These are phyloP conservation scores for Polyporus tsugae DNA, from an alignment of 1,284 basidiomycete genomes.

Conservation along the genomic window DNA sequence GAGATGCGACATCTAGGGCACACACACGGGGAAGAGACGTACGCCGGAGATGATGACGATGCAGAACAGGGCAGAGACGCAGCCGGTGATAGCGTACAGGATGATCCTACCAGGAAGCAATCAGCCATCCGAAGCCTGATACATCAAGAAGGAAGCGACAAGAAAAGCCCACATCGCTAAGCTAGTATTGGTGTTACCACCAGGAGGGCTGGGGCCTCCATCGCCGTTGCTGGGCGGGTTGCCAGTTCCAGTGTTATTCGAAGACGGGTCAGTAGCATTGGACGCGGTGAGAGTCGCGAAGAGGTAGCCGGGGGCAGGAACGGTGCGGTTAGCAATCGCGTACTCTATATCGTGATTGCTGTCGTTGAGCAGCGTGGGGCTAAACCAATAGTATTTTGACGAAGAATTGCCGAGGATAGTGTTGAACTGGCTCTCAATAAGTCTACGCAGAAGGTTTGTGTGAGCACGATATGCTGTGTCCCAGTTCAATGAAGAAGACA, in stretches of 20 bases:
- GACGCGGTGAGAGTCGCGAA: slow-evolving; percentile 73
- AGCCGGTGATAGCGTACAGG: slow-evolving; percentile 87
- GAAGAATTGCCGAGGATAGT: slow-evolving; percentile 54
- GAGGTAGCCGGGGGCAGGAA: slow-evolving; percentile 63
- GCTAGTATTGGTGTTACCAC: slow-evolving; percentile 56
- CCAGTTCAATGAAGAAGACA: slow-evolving; percentile 21
- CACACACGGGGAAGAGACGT: slow-evolving; percentile 38
- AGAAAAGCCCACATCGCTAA: slow-evolving; percentile 70
- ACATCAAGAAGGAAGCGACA: slow-evolving; percentile 17
- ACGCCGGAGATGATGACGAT: slow-evolving; percentile 85
- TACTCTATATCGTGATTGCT: slow-evolving; percentile 57
- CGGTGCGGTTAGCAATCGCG: slow-evolving; percentile 52
- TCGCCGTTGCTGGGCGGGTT: slow-evolving; percentile 31
- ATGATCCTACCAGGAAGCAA: slow-evolving; percentile 68
- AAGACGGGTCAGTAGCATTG: slow-evolving; percentile 58
- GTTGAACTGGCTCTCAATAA: slow-evolving; percentile 72
- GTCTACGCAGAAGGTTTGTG: slow-evolving; percentile 40
- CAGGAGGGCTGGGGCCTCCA: slow-evolving; percentile 21
- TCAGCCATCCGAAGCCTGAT: slow-evolving; percentile 8
- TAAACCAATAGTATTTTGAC: slow-evolving; percentile 60
- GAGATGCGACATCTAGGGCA: neutral
- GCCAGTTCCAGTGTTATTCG: slow-evolving; percentile 19
- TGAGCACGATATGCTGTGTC: slow-evolving; percentile 6
- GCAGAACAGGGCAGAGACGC: slow-evolving; percentile 83
- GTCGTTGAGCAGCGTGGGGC: slow-evolving; percentile 64